phyloP scores from a whole-genome alignment of 306 rosid genomes.

The Neltuma alba region DNA sequence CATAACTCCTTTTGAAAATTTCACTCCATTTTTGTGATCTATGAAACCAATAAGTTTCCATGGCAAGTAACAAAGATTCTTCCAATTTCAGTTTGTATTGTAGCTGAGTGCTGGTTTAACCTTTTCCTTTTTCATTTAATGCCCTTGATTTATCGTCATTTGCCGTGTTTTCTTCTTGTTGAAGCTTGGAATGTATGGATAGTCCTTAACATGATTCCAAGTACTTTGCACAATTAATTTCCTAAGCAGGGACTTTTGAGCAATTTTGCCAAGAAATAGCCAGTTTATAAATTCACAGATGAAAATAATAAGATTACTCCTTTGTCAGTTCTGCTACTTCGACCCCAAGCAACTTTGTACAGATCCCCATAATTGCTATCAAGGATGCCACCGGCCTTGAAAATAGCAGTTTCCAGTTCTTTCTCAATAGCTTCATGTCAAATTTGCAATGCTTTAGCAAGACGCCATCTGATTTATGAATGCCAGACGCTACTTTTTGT shows the following conservation, averaged over 20 bases:
- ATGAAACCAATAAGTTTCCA: no score
- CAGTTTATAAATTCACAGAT: conserved; percentile 9
- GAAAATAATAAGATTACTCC: conserved; percentile 61
- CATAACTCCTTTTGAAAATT: no score
- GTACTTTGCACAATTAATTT: no score
- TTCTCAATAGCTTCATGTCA: conserved; percentile 79
- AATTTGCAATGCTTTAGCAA: conserved; percentile 55
- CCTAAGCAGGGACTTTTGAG: neutral
- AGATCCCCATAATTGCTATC: conserved; percentile 85
- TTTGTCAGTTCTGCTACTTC: conserved; percentile 97
- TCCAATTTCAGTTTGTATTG: no score
- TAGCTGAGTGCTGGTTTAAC: no score
- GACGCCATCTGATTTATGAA: conserved; percentile 38
- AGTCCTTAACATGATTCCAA: no score
- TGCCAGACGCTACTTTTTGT: neutral
- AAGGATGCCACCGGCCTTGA: conserved; percentile 77
- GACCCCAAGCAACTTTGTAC: conserved; percentile 77
- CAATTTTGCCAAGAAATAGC: neutral
- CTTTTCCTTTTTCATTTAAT: no score
- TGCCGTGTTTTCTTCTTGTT: no score
- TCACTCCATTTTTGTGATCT: no score
- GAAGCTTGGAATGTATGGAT: no score
- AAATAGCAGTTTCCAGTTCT: conserved; percentile 85
- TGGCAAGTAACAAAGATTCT: no score
- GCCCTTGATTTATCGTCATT: no score